Evolutionary conservation across 495 filamentous ascomycete species (phyloP).

Genomic region (Trichoderma virens): DNA sequence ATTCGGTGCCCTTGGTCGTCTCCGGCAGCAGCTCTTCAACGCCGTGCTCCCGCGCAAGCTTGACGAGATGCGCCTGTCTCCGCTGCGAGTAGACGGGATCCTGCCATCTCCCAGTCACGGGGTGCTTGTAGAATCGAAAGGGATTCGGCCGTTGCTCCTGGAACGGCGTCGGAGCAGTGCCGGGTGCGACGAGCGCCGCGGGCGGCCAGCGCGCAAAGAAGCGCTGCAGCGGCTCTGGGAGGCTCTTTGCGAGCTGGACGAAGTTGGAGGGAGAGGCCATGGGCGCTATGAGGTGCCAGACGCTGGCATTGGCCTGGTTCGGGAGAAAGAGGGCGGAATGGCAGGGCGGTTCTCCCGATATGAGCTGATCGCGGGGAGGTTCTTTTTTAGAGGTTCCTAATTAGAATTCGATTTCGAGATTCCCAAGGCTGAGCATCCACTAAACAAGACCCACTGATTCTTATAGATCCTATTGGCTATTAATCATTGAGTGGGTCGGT

Average conservation of each 20-base stretch:
- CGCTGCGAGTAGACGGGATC: constrained; percentile 73
- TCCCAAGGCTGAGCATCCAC: constrained; percentile 10
- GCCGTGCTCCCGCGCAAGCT: constrained; percentile 70
- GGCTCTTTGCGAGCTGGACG: constrained; percentile 53
- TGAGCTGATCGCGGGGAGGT: background rate
- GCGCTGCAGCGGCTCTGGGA: constrained; percentile 67
- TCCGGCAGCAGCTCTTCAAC: constrained; percentile 78
- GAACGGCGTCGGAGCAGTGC: constrained; percentile 36
- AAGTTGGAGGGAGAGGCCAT: constrained; percentile 23
- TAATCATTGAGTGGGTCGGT: background rate
- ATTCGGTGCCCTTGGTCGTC: constrained; percentile 66
- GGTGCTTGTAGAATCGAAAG: constrained; percentile 65
- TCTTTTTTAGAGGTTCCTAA: background rate
- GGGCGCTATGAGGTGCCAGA: background rate
- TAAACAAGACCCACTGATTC: background rate
- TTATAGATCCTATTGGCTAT: background rate
- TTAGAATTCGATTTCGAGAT: constrained; percentile 7
- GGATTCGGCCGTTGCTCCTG: constrained; percentile 55
- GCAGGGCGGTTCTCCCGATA: background rate
- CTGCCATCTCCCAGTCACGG: constrained; percentile 67
- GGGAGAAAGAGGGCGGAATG: background rate
- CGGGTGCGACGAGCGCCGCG: constrained; percentile 37
- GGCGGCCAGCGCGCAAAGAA: constrained; percentile 91
- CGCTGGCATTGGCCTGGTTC: background rate
- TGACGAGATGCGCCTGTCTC: constrained; percentile 85